Base-by-base conservation (phyloP, 805 yeast species). In the Schwanniomyces yamadae region DNA sequence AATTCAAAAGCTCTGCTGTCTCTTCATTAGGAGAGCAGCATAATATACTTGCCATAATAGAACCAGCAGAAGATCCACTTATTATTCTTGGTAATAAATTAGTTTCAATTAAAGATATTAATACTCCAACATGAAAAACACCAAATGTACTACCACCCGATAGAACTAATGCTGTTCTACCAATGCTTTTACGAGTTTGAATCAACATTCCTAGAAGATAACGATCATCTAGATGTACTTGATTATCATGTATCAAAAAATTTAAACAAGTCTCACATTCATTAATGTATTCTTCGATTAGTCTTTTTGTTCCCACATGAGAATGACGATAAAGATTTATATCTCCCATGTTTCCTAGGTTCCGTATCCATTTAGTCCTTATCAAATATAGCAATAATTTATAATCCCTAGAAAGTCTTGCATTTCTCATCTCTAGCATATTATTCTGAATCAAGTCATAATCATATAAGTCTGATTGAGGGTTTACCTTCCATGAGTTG, bases 111-210 rank as follows among this genome's bases (percentile, higher is more conserved):
- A 93, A 69, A 2, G 93, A 84, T 4, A 87, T 79, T 30, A 91
- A 63, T 0, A 93, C 96, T 1, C 99, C 99, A 39, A 89, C 84
- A 47, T 91, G 98, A 42, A 90, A 80, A 33, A 91, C 63, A 0
- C 98, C 99, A 64, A 91, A 85, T 4, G 95, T 85, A 2, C 95
- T 89, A 2, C 99, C 99, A 1, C 99, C 99, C 31, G 95, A 83
- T 36, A 93, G 71, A n/a, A 95, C 88, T 18, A 93, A 66, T 0
- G 98, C 99, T 0, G 98, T 90, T 37, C 96, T 72, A 0, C 99
- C 99, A 34, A 86, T 86, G 50, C 90, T 88, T 57, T 85, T 85
- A 41, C 96, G 71, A 0, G 97, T 86, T 54, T 91, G 95, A 25
- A 84, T 77, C 22, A 91, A 66, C 75, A 86, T 85, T 2, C 85